Evolutionary conservation across 306 rosid genomes (phyloP).

Genomic region (Vachellia collinsii): DNA sequence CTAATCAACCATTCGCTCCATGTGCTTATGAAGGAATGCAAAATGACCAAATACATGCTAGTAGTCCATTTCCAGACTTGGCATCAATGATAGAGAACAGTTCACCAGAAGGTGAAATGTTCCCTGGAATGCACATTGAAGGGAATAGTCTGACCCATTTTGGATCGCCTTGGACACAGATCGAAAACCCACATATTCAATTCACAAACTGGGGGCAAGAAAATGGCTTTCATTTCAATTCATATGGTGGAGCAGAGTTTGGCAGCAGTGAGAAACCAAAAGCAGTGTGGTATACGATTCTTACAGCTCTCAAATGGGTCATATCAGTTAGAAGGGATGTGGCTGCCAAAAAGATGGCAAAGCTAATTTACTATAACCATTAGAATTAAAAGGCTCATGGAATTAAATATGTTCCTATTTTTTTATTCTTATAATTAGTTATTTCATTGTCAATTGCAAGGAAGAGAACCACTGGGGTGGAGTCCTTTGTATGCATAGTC

Average conservation of each 20-base stretch:
- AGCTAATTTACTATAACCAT: conserved; percentile 21
- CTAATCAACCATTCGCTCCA: conserved; percentile 26
- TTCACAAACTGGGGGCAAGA: conserved; percentile 38
- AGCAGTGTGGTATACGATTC: conserved; percentile 57
- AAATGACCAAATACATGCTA: conserved; percentile 31
- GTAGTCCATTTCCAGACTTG: conserved; percentile 18
- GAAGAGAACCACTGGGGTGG: conserved; percentile 26
- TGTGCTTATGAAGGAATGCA: conserved; percentile 33
- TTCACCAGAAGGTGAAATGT: conserved; percentile 36
- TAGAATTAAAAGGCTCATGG: conserved; percentile 25
- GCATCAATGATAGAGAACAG: conserved; percentile 27
- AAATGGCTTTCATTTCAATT: conserved; percentile 4
- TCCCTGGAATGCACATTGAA: conserved; percentile 19
- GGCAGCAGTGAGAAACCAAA: conserved; percentile 44
- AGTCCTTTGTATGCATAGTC: conserved; percentile 29
- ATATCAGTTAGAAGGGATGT: conserved; percentile 41
- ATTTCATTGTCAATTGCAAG: conserved; percentile 23
- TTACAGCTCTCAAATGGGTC: conserved; percentile 48
- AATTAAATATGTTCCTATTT: not conserved
- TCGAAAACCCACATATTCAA: conserved; percentile 28
- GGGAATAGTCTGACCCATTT: conserved; percentile 29
- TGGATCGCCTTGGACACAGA: conserved; percentile 25
- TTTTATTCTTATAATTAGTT: not conserved
- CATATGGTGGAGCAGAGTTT: conserved; percentile 38
- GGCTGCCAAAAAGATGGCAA: conserved; percentile 48